Evolutionary conservation across 1,139 yeast species (phyloP), one percentile per base, ranked within the genome.

Genomic region (Hansenula anomala): DNA sequence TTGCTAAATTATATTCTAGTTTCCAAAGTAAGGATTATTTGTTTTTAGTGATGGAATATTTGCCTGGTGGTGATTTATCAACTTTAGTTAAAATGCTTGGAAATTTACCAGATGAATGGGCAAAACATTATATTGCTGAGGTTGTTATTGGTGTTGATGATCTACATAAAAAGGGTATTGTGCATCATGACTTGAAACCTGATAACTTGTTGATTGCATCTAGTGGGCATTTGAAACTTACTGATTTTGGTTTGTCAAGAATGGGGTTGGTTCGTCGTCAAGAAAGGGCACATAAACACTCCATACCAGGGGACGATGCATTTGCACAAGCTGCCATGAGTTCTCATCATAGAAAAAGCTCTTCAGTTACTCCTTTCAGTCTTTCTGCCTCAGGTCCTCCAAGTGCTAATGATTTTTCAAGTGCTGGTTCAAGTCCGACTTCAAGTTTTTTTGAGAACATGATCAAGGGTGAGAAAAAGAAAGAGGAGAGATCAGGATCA

Each of bases 31-130:
- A 78, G 40, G 95, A 89, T 48, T 89, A 84, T 56, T 67, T 94
- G 22, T 94, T 87, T 56, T 68, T 94, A 49, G 98, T 94, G 2
- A 92, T 94, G 97, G 98, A 94, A 59, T 94, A 89, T 58, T 67
- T 92, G 35, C 88, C 86, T 51, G 98, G 98, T 30, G 99, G 99
- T 23, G 99, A 94, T 60, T 78, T 95, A 56, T 95, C 97, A 0
- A 84, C 96, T 0, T 66, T 94, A 36, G 66, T 94, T 25, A 86
- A 87, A 51, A 79, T 80, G 60, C 68, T 90, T 58, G 96, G 95
- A 0, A 81, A 83, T 2, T 64, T 87, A 30, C 87, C 96, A 2
- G 80, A 86, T 40, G 84, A 81, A 42, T 92, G 98, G 98, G 82
- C 95, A 0, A 79, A 74, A 45, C 72, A 85, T 48, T 94, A 92